phyloP scores from a whole-genome alignment of 441 rosid species.

The Kokia cookei region DNA sequence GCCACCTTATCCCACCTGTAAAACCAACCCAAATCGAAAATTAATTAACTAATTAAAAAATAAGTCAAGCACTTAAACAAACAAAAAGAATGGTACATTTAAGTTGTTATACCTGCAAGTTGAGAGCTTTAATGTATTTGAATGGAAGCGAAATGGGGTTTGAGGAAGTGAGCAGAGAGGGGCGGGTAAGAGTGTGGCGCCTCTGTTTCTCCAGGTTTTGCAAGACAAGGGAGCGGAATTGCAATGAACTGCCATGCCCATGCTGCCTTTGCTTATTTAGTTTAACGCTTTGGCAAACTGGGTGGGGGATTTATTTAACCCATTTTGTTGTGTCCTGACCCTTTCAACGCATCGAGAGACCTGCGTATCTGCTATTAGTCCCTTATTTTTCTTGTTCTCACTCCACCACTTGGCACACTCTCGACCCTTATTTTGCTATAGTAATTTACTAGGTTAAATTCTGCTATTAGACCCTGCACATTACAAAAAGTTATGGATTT shows the following conservation, averaged over 20 bases:
- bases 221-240: conserved; percentile 28
- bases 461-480: background rate
- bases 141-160: conserved; percentile 10
- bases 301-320: background rate
- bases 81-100: background rate
- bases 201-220: conserved; percentile 21
- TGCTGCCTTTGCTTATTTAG: background rate
- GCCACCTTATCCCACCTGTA: conserved; percentile 25
- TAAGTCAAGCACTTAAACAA: background rate
- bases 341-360: background rate
- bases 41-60: background rate
- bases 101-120: conserved; percentile 17
- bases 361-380: background rate
- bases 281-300: background rate
- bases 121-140: conserved; percentile 23
- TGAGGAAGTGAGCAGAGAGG: conserved; percentile 8
- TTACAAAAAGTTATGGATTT: too few species aligned
- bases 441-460: background rate
- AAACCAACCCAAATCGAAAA: background rate
- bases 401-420: conserved; percentile 21
- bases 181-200: conserved; percentile 17
- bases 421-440: background rate
- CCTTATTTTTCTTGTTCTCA: background rate
- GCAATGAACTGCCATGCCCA: conserved; percentile 48
- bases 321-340: background rate